Evolutionary conservation across 192 early-diverging fungal genomes (phyloP), one percentile per base, ranked within the genome.

Genomic region (Thamnidium elegans): DNA sequence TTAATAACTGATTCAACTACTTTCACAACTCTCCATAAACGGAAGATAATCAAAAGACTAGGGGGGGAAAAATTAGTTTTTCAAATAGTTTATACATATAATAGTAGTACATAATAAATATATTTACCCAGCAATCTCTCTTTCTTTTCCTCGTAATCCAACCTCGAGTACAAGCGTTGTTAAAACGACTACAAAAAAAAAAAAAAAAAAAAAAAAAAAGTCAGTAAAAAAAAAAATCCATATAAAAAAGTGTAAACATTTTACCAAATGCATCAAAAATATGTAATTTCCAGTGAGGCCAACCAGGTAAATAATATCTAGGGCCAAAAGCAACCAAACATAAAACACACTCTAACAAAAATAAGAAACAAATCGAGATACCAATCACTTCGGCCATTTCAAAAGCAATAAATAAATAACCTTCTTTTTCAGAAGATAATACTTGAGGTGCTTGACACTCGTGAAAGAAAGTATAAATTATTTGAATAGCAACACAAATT

Each of bases 1-100:
- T 76, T 73, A 1, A 78, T 75, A n/a, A 81, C 77, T 1, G 76
- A 65, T 23, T 78, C 78, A 13, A 77, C 68, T 26, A 79, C 70
- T 54, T 84, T 81, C 53, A 84, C 65, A 17, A 84, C 31, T 58
- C 82, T 67, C 83, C 83, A 85, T 14, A 82, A 63, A 65, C 83
- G 79, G 64, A 85, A 81, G 36, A 82, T 71, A 34, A 85, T 78
- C 52, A 85, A 66, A 4, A 85, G 67, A 23, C 74, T 76, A 51
- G 13, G 4, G 19, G 50, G 15, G 21, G 17, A 36, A 3, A 68
- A 21, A 52, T 44, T 2, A 19, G 19, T 43, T 48, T 15, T 39
- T 23, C 7, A 17, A 48, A 47, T 14, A 62, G 7, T 36, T 26
- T n/a, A n/a, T n/a, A n/a, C 3, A 55, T 36, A 14, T 21, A n/a